Base-by-base conservation (phyloP, 2,329 filamentous ascomycete genomes). In the Xylaria sp. region DNA sequence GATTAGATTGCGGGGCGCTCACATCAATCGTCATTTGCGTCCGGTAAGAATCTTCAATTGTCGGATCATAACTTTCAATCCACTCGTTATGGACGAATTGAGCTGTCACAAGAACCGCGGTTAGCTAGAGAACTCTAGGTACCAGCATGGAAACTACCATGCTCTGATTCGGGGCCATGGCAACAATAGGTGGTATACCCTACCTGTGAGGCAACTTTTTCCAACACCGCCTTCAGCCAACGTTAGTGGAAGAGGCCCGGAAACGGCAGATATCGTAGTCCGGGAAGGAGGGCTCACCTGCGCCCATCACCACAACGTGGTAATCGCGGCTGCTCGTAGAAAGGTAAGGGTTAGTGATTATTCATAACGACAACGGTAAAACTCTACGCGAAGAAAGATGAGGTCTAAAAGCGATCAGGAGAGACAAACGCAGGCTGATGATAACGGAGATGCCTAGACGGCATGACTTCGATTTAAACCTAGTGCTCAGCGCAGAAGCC, bases 41-140 rank as follows among this genome's bases (percentile, higher is more conserved):
- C 64, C 89, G 84, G 74, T 92, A 92, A 29, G 89, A 90, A 75
- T 92, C 89, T 74, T 92, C 89, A 69, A 92, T 92, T 17, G 89
- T 92, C 15, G 89, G 89, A 75, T 92, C 89, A 77, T 92, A 92
- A 75, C 87, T 91, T 77, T 96, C 92, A 74, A 96, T 94, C 91
- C 92, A 96, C 71, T 96, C 90, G 79, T 95, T 93, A 77, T 95
- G 92, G 54, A 96, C 92, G 72, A 96, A 96, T 82, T 96, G 92
- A 72, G 93, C 92, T 92, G 72, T 72, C 67, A 69, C 60, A 68
- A 67, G 29, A 52, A 67, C 54, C 13, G 62, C 43, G 43, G 47
- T 67, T 59, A 66, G 67, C 63, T 60, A 64, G 58, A 37, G 46
- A 62, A 41, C 17, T 53, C 37, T 37, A 17, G 57, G 43, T 19